Base-by-base conservation (phyloP, 2,329 filamentous ascomycete species). In the Calonectria fujianensis region DNA sequence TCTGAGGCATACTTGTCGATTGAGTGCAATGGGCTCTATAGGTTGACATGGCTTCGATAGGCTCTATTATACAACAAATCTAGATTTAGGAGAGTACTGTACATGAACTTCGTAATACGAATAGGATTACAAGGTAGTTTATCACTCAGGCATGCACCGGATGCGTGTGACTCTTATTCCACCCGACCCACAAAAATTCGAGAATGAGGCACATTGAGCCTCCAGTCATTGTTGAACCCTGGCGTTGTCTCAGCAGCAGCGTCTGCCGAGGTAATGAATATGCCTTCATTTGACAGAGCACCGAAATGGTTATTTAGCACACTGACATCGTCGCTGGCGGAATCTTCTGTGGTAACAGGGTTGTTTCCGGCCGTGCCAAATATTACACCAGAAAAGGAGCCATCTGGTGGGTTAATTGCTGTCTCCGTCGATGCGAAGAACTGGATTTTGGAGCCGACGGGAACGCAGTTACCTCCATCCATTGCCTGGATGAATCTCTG, bases 381-480 rank as follows among this genome's bases (percentile, higher is more conserved):
- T 2, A 83, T 79, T 13, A 84, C 61, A 1, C 79, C 80, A 0
- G 77, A 75, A 1, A 72, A 50, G 9, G 74, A 32, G 3, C n/a
- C 37, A 2, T 71, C 72, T 3, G 73, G 63, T 27, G 76, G 73
- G 80, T 85, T 71, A 2, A 80, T 72, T 0, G 80, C 67, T 20
- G 80, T 78, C 31, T 80, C 81, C 10, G 82, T 78, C 3, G 87
- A 85, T 41, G 91, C 87, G 77, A 94, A 92, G 81, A 94, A 95
- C 80, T 94, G 91, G 27, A 96, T 89, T 63, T 85, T 89, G 18
- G 93, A 92, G 10, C 93, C 94, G 7, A 91, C 88, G 32, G 89
- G 88, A 8, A 92, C 91, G 70, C 94, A 88, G 57, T 91, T 89
- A 54, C 82, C 83, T 65, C 79, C 86, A 59, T 82, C 80, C 79